phyloP scores from a whole-genome alignment of 352 stramenopile genomes.

The Pythium dissotocum region DNA sequence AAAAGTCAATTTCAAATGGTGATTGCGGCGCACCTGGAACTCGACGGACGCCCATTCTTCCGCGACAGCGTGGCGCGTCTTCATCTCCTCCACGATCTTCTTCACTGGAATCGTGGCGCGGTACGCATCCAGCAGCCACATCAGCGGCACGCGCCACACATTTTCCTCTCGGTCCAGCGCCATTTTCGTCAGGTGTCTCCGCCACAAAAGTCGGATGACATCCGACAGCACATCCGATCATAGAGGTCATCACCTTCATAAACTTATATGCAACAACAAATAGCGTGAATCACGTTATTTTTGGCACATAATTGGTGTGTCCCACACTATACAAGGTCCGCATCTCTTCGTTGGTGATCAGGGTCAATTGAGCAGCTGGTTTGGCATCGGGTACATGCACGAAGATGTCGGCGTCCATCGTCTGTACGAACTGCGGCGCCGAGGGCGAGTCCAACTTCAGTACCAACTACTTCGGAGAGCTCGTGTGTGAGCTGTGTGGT shows the following conservation, averaged over 20 bases:
- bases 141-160: slow-evolving; percentile 18
- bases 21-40: slow-evolving; percentile 46
- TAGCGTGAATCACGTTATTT: slow-evolving; percentile 8
- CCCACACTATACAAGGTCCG: not conserved
- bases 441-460: slow-evolving; percentile 79
- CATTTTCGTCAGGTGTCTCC: not conserved
- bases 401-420: slow-evolving; percentile 36
- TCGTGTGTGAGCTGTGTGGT: slow-evolving; percentile 84
- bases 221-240: not conserved
- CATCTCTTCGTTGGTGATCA: slow-evolving; percentile 18
- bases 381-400: not conserved
- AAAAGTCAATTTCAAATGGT: not conserved
- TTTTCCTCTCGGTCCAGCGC: not conserved
- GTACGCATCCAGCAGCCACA: slow-evolving; percentile 57
- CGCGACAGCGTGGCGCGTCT: slow-evolving; percentile 25
- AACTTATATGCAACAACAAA: not conserved
- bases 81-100: slow-evolving; percentile 39
- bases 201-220: slow-evolving; percentile 1
- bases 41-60: slow-evolving; percentile 50
- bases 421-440: slow-evolving; percentile 77
- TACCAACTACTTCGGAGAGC: slow-evolving; percentile 83
- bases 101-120: slow-evolving; percentile 62
- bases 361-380: not conserved
- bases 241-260: slow-evolving; percentile 1
- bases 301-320: not conserved